Conservation (phyloP, 1,139 yeast species). For the Diutina neorugosa region DNA sequence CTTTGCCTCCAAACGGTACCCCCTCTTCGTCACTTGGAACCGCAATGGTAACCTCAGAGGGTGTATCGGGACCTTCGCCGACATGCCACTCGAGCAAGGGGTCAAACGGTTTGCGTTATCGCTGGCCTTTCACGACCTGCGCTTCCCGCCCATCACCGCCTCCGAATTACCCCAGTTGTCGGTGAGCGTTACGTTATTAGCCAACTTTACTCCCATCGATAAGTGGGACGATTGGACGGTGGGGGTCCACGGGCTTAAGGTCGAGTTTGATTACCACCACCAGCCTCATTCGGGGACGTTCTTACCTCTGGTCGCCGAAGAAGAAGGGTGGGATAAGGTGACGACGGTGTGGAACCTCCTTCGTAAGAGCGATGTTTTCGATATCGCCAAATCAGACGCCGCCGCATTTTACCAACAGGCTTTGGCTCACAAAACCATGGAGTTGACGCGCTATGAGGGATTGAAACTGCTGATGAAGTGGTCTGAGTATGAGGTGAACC, state of each 20-base stretch:
- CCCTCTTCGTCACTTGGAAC: constrained; percentile 82
- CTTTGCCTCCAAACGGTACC: constrained; percentile 8
- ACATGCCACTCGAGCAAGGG: constrained; percentile 38
- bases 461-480: constrained; percentile 18
- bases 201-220: constrained; percentile 40
- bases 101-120: constrained; percentile 49
- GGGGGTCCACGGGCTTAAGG: constrained; percentile 73
- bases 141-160: constrained; percentile 57
- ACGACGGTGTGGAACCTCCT: constrained; percentile 64
- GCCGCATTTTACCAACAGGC: constrained; percentile 18
- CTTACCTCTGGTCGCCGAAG: constrained; percentile 83
- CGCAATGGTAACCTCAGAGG: constrained; percentile 49
- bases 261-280: constrained; percentile 30
- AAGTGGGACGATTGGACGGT: constrained; percentile 62
- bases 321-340: constrained; percentile 70
- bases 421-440: constrained; percentile 23
- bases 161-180: constrained; percentile 39
- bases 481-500: constrained; percentile 13
- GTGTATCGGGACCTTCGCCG: constrained; percentile 79
- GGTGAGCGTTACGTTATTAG: constrained; percentile 52
- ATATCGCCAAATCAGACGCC: constrained; percentile 8
- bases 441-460: constrained; percentile 28
- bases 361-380: constrained; percentile 46
- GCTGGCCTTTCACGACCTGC: constrained; percentile 62
- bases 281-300: constrained; percentile 58